Evolutionary conservation across 371 early-diverging fungal genomes (phyloP).

Genomic region (Gilbertella persicaria): DNA sequence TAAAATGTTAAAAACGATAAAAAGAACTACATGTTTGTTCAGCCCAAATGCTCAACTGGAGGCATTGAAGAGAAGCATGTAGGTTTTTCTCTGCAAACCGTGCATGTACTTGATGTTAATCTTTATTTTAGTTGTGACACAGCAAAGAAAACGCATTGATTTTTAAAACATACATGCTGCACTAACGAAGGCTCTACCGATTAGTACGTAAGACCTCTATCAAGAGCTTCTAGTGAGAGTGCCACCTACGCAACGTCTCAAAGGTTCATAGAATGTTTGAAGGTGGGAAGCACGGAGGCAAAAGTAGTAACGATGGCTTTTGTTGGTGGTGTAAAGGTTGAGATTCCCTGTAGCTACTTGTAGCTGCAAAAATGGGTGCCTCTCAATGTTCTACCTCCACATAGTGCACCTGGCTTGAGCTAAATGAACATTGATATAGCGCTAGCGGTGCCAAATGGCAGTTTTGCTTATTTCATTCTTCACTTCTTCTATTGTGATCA

Average conservation of each 20-base stretch:
- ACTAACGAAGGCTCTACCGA: slow-evolving; percentile 5
- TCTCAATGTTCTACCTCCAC: slow-evolving; percentile 11
- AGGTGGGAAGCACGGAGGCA: slow-evolving; percentile 7
- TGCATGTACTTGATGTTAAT: slow-evolving; percentile 7
- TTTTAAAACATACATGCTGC: slow-evolving; percentile 8
- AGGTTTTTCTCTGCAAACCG: slow-evolving; percentile 2
- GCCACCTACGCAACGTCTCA: slow-evolving; percentile 10
- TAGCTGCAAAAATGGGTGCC: slow-evolving; percentile 10
- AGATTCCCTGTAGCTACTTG: slow-evolving; percentile 10
- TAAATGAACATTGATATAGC: slow-evolving; percentile 7
- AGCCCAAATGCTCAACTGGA: too few relatives aligned
- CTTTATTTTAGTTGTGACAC: slow-evolving; percentile 7
- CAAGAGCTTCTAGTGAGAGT: slow-evolving; percentile 13
- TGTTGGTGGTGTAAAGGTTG: slow-evolving; percentile 8
- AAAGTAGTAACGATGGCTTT: not conserved
- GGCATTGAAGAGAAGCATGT: slow-evolving; percentile 5
- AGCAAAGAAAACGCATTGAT: not conserved
- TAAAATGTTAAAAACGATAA: too few relatives aligned
- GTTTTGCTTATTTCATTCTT: slow-evolving; percentile 1
- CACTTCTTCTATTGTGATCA: not conserved
- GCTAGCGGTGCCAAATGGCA: not conserved
- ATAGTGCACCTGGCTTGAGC: slow-evolving; percentile 9
- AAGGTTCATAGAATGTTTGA: slow-evolving; percentile 10
- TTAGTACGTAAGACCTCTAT: slow-evolving; percentile 3
- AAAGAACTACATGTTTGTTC: not conserved